phyloP scores from a whole-genome alignment of 768 basidiomycete genomes.

The Suillus fuscotomentosus region DNA sequence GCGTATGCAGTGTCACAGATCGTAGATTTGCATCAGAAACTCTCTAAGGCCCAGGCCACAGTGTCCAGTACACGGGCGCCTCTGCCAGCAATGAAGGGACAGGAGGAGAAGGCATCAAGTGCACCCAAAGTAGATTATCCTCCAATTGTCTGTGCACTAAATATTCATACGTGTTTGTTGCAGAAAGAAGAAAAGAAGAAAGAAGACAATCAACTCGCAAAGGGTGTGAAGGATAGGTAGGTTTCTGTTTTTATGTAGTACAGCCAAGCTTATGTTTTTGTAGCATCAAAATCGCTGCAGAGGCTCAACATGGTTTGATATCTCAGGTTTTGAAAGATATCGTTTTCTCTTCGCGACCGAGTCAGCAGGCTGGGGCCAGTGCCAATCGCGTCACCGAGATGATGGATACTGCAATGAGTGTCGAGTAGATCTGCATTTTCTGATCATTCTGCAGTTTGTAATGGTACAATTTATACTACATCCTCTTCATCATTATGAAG shows the following conservation, averaged over 20 bases:
- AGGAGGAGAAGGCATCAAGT: conserved; percentile 39
- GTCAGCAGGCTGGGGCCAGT: conserved; percentile 20
- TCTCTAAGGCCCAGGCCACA: conserved; percentile 64
- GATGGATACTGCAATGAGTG: conserved; percentile 38
- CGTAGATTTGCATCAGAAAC: conserved; percentile 85
- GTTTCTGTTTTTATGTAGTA: conserved; percentile 13
- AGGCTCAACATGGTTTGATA: conserved; percentile 93
- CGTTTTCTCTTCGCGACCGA: conserved; percentile 66
- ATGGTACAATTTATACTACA: not conserved
- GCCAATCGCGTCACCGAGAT: conserved; percentile 26
- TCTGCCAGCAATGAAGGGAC: conserved; percentile 49
- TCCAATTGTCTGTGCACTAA: not conserved
- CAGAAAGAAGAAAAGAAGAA: conserved; percentile 73
- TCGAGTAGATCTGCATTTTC: conserved; percentile 18
- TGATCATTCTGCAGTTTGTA: not conserved
- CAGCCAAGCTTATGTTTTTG: not conserved
- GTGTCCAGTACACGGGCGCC: conserved; percentile 60
- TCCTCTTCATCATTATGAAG: not conserved
- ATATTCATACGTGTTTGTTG: not conserved
- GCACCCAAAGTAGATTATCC: conserved; percentile 39
- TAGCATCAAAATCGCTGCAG: conserved; percentile 86
- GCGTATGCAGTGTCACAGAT: conserved; percentile 93
- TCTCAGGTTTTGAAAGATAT: conserved; percentile 92
- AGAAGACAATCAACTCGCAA: conserved; percentile 82
- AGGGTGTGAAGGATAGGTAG: conserved; percentile 90